phyloP scores from a whole-genome alignment of 169 alveolate genomes.

The Perkinsus olseni region DNA sequence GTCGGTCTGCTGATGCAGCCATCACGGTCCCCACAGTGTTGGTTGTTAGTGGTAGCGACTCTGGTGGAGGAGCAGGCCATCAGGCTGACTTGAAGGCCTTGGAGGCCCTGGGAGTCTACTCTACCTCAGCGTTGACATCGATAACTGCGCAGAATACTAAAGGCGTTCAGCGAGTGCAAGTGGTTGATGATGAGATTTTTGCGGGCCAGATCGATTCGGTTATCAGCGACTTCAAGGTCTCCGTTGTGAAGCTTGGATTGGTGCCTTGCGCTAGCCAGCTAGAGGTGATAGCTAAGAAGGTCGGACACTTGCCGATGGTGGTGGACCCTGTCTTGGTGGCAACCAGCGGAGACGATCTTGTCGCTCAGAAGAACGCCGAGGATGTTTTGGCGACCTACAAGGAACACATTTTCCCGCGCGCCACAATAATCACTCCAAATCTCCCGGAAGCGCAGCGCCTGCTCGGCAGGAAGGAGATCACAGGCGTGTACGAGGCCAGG shows the following conservation, averaged over 20 bases:
- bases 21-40: neutral
- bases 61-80: slow-evolving; percentile 19
- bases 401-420: neutral
- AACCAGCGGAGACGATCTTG: neutral
- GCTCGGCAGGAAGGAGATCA: neutral
- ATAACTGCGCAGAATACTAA: slow-evolving; percentile 24
- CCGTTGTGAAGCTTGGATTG: neutral
- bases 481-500: neutral
- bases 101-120: slow-evolving; percentile 23
- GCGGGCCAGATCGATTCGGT: neutral
- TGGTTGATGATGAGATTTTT: neutral
- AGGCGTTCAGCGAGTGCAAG: neutral
- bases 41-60: slow-evolving; percentile 12
- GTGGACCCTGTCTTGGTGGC: slow-evolving; percentile 1
- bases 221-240: neutral
- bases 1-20: neutral
- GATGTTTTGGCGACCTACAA: neutral
- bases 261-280: neutral
- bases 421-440: neutral
- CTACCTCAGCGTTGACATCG: slow-evolving; percentile 24
- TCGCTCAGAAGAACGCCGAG: neutral
- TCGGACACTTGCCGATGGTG: neutral
- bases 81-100: slow-evolving; percentile 28
- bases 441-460: neutral
- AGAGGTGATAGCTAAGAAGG: neutral